These are phyloP conservation scores for Spergularia azorica DNA, from an alignment of 179 eudicot species.

Conservation along the genomic window DNA sequence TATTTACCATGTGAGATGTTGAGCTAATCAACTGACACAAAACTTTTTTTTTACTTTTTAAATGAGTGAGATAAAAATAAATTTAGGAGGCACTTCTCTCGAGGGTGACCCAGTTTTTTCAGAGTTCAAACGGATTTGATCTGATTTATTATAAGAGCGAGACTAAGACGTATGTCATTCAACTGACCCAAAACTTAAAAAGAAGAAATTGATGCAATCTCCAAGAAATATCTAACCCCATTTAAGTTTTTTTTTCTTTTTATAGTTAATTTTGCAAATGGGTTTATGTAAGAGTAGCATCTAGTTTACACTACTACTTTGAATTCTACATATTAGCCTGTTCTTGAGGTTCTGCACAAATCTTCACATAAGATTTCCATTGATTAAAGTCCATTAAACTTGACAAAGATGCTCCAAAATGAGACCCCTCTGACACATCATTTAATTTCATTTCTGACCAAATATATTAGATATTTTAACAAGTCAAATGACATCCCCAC, in stretches of 20 bases:
- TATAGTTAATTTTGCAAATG: background rate
- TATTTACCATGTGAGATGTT: constrained; percentile 13
- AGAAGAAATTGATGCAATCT: constrained; percentile 9
- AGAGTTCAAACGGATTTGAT: no score
- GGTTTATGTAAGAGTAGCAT: background rate
- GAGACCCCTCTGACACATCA: no score
- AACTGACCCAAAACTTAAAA: background rate
- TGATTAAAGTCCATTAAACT: background rate
- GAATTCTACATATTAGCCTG: background rate
- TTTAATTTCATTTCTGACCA: background rate
- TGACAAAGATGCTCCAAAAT: background rate
- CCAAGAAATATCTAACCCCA: constrained; percentile 27
- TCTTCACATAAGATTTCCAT: background rate
- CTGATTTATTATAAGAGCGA: no score
- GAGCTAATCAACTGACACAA: no score
- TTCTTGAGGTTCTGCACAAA: constrained; percentile 1
- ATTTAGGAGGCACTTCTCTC: no score
- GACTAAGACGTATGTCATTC: no score
- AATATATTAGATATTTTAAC: no score
- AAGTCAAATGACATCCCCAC: no score
- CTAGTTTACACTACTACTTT: background rate
- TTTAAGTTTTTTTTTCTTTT: background rate
- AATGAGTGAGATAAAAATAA: no score
- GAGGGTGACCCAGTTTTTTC: no score
- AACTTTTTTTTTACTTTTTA: no score